Evolutionary conservation across 495 filamentous ascomycete genomes (phyloP), one percentile per base, ranked within the genome.

Genomic region (Apiosordaria backusii): DNA sequence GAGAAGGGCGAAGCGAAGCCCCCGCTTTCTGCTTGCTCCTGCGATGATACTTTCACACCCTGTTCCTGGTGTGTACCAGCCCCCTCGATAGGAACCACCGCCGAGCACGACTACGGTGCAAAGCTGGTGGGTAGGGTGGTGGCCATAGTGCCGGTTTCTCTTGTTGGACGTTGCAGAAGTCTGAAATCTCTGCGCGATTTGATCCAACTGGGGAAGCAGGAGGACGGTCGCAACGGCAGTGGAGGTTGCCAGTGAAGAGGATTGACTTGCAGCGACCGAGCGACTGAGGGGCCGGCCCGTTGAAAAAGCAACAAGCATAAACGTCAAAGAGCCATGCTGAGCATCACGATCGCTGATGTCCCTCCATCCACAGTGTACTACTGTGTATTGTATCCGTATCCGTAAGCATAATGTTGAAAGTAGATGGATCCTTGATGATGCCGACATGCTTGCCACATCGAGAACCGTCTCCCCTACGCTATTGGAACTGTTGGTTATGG

Each of bases 221-320:
- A 3, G 40, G 52, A 55, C 0, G 52, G 52, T 55, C 21, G 52
- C 52, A 55, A 4, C 5, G 52, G 10, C 52, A 23, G 22, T 23
- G 52, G 52, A 23, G 52, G n/a, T 45, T 45, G 35, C 35, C 35
- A 45, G 5, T 45, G 35, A 45, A 10, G 35, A 19, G 52, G n/a
- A 23, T 22, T 55, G 52, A 55, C 52, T 55, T 55, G 52, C 52
- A 55, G 52, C 52, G 52, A 55, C 35, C 35, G 35, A 45, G 35
- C 35, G 35, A 45, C 9, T 45, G 35, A 55, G 52, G 52, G 52
- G 52, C 52, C 52, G 52, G 52, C 52, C 52, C 52, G 52, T 55
- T 21, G n/a, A 55, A 55, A 55, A 55, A 55, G 52, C n/a, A 55
- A 55, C 52, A 55, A 55, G 52, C 52, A 55, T 55, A 3, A 55